These are phyloP conservation scores for Canna indica DNA, from an alignment of 176 grass and related monocot genomes.

Conservation along the genomic window DNA sequence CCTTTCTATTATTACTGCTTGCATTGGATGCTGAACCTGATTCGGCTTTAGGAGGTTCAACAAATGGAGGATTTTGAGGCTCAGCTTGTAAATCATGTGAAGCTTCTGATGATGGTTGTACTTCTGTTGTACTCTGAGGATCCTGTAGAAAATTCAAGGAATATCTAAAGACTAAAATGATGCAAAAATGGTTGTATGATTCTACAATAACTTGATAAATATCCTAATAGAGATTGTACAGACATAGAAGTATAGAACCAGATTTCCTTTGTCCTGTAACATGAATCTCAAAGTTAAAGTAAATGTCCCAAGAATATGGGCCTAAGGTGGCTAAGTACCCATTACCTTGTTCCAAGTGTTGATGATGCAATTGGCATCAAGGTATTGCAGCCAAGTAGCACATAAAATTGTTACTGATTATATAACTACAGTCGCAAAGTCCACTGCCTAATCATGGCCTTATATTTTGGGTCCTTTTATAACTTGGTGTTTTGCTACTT, in stretches of 20 bases:
- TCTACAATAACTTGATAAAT: background rate
- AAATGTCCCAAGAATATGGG: background rate
- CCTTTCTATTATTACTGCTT: slow-evolving; percentile 6
- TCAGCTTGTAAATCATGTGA: background rate
- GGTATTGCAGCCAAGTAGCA: too few species aligned
- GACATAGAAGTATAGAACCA: background rate
- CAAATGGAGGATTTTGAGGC: background rate
- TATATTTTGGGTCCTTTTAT: too few species aligned
- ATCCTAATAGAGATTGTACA: background rate
- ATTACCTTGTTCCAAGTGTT: background rate
- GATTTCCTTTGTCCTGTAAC: background rate
- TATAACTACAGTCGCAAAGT: too few species aligned
- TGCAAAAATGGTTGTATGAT: background rate
- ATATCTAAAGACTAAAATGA: background rate
- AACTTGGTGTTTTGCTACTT: too few species aligned
- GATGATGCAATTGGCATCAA: background rate
- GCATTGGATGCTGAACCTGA: background rate
- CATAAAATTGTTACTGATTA: too few species aligned
- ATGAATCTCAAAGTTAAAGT: background rate
- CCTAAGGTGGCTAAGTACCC: background rate
- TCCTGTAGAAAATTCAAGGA: slow-evolving; percentile 1
- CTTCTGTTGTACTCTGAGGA: background rate
- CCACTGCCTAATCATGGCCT: too few species aligned
- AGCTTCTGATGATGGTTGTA: background rate
- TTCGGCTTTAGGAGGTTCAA: background rate